phyloP scores from a whole-genome alignment of 1,139 yeast genomes.

The Taiozyma sp. region DNA sequence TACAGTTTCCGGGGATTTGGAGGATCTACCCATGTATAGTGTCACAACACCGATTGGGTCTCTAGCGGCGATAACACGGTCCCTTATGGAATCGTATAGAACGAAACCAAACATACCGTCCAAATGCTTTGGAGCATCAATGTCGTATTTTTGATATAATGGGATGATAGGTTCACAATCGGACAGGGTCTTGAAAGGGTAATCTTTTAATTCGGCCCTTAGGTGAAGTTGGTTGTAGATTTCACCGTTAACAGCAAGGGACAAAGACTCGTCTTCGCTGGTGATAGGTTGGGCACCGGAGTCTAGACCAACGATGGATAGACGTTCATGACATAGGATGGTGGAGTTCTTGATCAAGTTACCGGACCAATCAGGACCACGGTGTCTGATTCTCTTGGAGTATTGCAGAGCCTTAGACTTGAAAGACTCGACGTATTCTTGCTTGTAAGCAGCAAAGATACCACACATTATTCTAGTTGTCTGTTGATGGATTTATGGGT shows the following conservation, averaged over 20 bases:
- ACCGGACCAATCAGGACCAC: conserved; percentile 99
- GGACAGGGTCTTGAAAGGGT: conserved; percentile 76
- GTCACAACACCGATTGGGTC: conserved; percentile 98
- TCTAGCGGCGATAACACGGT: conserved; percentile 92
- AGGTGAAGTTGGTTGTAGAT: conserved; percentile 92
- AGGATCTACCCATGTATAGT: conserved; percentile 85
- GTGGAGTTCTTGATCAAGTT: conserved; percentile 74
- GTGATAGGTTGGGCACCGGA: conserved; percentile 97
- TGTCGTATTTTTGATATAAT: conserved; percentile 74
- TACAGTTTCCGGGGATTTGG: conserved; percentile 65
- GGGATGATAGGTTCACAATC: conserved; percentile 99
- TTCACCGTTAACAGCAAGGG: conserved; percentile 93
- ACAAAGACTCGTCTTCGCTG: conserved; percentile 66
- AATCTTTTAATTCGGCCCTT: conserved; percentile 68
- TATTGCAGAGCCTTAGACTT: conserved; percentile 85
- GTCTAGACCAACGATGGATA: conserved; percentile 93
- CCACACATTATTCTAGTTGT: conserved; percentile 77
- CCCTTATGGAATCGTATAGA: conserved; percentile 74
- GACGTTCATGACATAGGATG: conserved; percentile 86
- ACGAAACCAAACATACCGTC: conserved; percentile 99
- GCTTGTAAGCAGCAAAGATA: conserved; percentile 87
- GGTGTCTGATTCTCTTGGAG: conserved; percentile 90
- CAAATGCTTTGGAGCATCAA: conserved; percentile 85
- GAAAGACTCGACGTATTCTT: conserved; percentile 72
- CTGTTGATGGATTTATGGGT: background rate